Evolutionary conservation across 2,329 filamentous ascomycete species (phyloP).

Genomic region (Trichoderma semiorbis): DNA sequence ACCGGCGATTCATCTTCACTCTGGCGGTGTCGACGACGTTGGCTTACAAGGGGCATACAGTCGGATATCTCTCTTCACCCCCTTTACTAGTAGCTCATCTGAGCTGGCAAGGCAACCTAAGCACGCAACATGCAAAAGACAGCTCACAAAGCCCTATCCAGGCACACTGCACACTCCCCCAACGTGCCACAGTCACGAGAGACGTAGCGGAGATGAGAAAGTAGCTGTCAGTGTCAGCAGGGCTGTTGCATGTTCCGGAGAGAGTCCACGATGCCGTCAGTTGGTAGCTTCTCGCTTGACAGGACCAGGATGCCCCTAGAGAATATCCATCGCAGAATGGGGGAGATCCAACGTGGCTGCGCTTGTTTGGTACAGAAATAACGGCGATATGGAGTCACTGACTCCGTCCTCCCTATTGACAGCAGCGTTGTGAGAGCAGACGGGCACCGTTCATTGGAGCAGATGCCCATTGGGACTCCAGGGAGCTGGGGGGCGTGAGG

Average conservation of each 20-base stretch:
- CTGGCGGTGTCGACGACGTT: background rate
- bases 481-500: background rate
- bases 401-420: background rate
- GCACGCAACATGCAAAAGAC: background rate
- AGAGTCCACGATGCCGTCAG: background rate
- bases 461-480: background rate
- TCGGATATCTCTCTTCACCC: background rate
- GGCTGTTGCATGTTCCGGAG: background rate
- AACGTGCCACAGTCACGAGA: background rate
- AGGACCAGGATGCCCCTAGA: background rate
- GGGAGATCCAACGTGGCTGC: constrained; percentile 5
- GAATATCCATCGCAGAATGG: background rate
- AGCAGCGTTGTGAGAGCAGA: background rate
- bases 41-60: background rate
- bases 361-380: background rate
- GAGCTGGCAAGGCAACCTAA: background rate
- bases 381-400: background rate
- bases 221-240: background rate
- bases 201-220: background rate
- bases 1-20: background rate
- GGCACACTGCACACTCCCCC: background rate
- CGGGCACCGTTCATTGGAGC: background rate
- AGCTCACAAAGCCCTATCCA: background rate
- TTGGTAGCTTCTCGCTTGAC: background rate
- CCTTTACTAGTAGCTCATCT: background rate